Evolutionary conservation across 352 stramenopile species (phyloP), one percentile per base, ranked within the genome.

Genomic region (Phytopythium ostracodes): DNA sequence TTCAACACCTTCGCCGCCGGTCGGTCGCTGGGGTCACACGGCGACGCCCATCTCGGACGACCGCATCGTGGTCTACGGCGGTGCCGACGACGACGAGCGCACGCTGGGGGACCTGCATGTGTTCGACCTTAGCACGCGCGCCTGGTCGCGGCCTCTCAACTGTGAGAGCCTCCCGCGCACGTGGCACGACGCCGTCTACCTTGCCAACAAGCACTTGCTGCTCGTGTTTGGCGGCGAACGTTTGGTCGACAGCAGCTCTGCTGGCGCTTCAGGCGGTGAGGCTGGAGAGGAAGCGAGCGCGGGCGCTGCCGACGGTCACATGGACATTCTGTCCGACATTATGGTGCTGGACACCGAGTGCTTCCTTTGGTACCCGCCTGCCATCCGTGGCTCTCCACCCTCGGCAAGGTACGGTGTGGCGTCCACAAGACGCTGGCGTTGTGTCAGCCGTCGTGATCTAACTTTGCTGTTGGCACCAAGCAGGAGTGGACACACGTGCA

Each of bases 261-360:
- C 50, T 22, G 20, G 18, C 40, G 40, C 18, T 9, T 49, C 42
- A 15, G 42, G 50, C 18, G 25, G 33, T 7, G 18, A 38, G 14
- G 42, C 12, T 10, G 27, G 25, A 18, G 50, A 27, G 25, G 50
- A 56, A 27, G 27, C 15, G 27, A 44, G 40, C 17, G 59, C 72
- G 64, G 51, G 75, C 66, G 70, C 64, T 63, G 67, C 64, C 63
- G 67, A 87, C 64, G 74, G 83, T 57, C 71, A 90, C 59, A 64
- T 92, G 55, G 79, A 92, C 55, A 69, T 89, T 58, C 72, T 95
- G 44, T 92, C 76, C 46, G 84, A 94, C 56, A 84, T 94, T 36
- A 88, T 96, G 88, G 89, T 98, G 44, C 77, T 98, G 7, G 94
- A 98, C 70, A 97, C 88, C 6, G 89, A 98, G 68, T 97, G 94